phyloP scores from a whole-genome alignment of 148 eudicot genomes.

The Amaranthus hypochondriacus region DNA sequence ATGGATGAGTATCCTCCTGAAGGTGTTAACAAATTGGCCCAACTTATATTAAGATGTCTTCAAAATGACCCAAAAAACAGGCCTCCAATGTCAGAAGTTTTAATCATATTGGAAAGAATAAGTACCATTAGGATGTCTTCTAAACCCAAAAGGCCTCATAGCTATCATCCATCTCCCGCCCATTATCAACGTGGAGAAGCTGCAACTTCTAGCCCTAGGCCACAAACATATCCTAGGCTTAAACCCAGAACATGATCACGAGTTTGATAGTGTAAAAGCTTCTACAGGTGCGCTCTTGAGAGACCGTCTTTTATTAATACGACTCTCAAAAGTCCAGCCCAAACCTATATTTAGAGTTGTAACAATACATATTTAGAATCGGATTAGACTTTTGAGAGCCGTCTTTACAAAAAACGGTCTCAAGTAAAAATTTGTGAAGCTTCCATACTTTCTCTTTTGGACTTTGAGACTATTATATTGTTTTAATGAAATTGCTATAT shows the following conservation, averaged over 20 bases:
- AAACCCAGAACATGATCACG: background rate
- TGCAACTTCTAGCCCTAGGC: conserved; percentile 14
- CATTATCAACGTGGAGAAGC: background rate
- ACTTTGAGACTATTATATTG: too few relatives aligned
- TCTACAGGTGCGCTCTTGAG: too few relatives aligned
- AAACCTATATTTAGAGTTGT: too few relatives aligned
- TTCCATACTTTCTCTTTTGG: too few relatives aligned
- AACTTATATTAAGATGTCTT: conserved; percentile 50
- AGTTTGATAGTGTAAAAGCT: too few relatives aligned
- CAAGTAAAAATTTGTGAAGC: too few relatives aligned
- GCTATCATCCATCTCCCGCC: conserved; percentile 21
- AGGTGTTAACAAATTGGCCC: conserved; percentile 43
- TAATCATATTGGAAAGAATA: conserved; percentile 39
- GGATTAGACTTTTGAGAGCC: too few relatives aligned
- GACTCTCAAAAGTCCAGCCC: too few relatives aligned
- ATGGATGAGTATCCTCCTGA: conserved; percentile 49
- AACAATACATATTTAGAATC: too few relatives aligned
- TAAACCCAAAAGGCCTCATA: conserved; percentile 12
- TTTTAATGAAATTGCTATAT: too few relatives aligned
- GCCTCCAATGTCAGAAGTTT: conserved; percentile 57
- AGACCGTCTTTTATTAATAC: too few relatives aligned
- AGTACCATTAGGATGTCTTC: conserved; percentile 33
- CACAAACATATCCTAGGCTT: conserved; percentile 15
- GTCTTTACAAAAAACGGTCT: too few relatives aligned
- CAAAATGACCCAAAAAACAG: conserved; percentile 49